These are phyloP conservation scores for Solanum medicagineum DNA, from an alignment of 257 asterid genomes.

Conservation along the genomic window DNA sequence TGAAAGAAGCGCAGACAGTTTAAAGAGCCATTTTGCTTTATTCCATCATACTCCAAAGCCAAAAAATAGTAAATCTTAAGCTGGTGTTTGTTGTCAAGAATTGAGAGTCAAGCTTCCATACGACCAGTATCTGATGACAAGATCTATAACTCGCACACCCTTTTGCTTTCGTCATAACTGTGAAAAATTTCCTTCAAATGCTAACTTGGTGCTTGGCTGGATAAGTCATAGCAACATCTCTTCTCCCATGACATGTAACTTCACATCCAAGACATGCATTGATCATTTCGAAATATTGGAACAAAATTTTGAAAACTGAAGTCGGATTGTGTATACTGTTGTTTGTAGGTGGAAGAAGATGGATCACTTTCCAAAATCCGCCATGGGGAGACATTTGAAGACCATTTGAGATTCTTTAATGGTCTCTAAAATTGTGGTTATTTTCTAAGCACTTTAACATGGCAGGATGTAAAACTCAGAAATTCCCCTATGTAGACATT, in stretches of 20 bases:
- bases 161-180: neutral
- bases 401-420: conserved; percentile 67
- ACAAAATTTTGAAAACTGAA: neutral
- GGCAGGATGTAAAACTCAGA: neutral
- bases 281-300: neutral
- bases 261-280: neutral
- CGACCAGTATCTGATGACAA: neutral
- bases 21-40: no score
- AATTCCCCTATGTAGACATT: neutral
- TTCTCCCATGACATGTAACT: no score
- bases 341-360: conserved; percentile 67
- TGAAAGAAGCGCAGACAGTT: no score
- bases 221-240: no score
- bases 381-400: conserved; percentile 74
- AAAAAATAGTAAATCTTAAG: neutral
- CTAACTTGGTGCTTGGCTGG: neutral
- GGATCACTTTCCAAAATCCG: conserved; percentile 72
- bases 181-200: neutral
- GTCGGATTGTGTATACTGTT: neutral
- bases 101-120: neutral
- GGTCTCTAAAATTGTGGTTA: conserved; percentile 29
- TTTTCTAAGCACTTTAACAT: neutral
- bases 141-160: neutral
- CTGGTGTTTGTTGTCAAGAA: neutral
- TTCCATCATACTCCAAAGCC: no score